Base-by-base conservation (phyloP, 495 filamentous ascomycete genomes). In the Bathelium albidoporum region DNA sequence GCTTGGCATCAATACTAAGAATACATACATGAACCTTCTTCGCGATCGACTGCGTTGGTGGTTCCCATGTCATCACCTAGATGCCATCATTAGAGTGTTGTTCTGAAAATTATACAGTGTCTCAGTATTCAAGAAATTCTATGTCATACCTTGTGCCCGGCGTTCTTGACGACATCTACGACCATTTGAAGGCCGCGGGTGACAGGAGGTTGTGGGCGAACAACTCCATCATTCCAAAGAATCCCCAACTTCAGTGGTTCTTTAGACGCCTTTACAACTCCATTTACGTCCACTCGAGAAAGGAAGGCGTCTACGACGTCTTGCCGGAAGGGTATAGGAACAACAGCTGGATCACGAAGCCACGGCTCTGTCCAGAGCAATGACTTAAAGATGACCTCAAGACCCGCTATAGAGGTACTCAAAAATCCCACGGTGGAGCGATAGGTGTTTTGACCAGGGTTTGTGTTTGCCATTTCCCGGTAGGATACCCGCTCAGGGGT, bases 171-270 rank as follows among this genome's bases (percentile, higher is more conserved):
- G 52, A 81, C 81, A 16, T 75, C 73, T n/a, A 80, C 79, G 0
- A 86, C 75, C 31, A 80, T 69, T 43, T 78, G 72, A n/a, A 91
- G 71, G 7, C 82, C 87, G 11, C 86, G 76, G 0, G 74, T 76
- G 0, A 91, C 76, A 0, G 89, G 89, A 2, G 88, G 89, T 68
- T 91, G 88, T 1, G 87, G 87, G 52, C 76, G 80, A 29, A 89
- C 84, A n/a, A 85, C 73, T 32, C 82, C 84, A 68, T 93, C 89
- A 72, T 87, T 75, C 82, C 83, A 86, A 59, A 91, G 75, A 24
- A 93, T 81, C 2, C 75, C 89, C 26, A 93, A 71, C 58, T 83
- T 87, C 49, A 90, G 74, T 61, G 60, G 65, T 16, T 43, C 44
- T 24, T 60, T 55, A n/a, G n/a, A n/a, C n/a, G n/a, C n/a, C n/a